Evolutionary conservation across 2,329 filamentous ascomycete species (phyloP), one percentile per base, ranked within the genome.

Genomic region (Graphilbum ipis-grandicollis): DNA sequence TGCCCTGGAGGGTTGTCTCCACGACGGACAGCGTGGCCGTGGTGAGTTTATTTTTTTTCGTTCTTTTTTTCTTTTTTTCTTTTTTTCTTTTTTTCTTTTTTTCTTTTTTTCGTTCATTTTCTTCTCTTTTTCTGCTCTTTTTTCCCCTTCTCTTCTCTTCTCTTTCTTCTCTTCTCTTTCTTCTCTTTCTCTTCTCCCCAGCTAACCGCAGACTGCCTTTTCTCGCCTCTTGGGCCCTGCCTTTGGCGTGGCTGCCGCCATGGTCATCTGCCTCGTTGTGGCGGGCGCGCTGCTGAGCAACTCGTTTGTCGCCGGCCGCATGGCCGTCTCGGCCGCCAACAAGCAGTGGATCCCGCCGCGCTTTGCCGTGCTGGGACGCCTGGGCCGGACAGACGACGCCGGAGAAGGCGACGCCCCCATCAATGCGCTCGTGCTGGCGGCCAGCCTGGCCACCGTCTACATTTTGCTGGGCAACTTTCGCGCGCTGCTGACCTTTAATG

Each of bases 11-110:
- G 18, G 56, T 66, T 1, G 56, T 77, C 2, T 67, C 69, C 0
- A 65, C 60, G 0, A 75, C 66, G 0, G 68, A 77, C 42, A 74
- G 70, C 18, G 66, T 77, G 1, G 73, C 72, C 3, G 71, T 77
- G 36, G 70, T 75, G 54, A 51, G 65, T 54, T 4, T 22, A n/a
- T n/a, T n/a, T n/a, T n/a, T n/a, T n/a, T n/a, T n/a, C n/a, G n/a
- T n/a, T n/a, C n/a, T n/a, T n/a, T n/a, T n/a, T n/a, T n/a, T n/a
- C n/a, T n/a, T n/a, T n/a, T n/a, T n/a, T n/a, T n/a, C n/a, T n/a
- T n/a, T n/a, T n/a, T n/a, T n/a, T n/a, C n/a, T n/a, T n/a, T n/a
- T n/a, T n/a, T n/a, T n/a, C n/a, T n/a, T n/a, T n/a, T n/a, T n/a
- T n/a, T n/a, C n/a, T n/a, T n/a, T n/a, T n/a, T n/a, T n/a, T n/a